These are phyloP conservation scores for Myxozyma udenii DNA, from an alignment of 805 yeast genomes.

Conservation along the genomic window DNA sequence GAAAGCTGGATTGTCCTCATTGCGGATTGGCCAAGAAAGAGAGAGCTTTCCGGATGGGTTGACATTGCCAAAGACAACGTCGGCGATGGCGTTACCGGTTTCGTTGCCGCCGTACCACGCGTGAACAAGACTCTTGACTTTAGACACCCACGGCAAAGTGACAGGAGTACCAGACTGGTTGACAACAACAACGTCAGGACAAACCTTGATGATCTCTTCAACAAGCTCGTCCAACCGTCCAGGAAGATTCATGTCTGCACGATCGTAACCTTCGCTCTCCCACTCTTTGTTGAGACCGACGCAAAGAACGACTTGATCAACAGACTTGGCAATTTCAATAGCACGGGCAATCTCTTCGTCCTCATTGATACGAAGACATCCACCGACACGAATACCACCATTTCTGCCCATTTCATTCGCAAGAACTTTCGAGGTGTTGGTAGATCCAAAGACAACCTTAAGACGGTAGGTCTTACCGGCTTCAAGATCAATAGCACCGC, in stretches of 20 bases:
- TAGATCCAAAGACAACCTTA: conserved; percentile 52
- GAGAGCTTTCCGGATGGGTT: conserved; percentile 62
- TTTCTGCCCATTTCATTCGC: not conserved
- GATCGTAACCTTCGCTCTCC: conserved; percentile 61
- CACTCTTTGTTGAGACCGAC: conserved; percentile 55
- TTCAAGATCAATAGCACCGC: conserved; percentile 41
- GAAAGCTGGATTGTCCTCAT: conserved; percentile 57
- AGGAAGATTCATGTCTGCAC: conserved; percentile 52
- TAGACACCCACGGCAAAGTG: conserved; percentile 51
- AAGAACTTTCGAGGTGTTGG: conserved; percentile 39
- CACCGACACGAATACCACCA: conserved; percentile 14
- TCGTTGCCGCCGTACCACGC: conserved; percentile 60
- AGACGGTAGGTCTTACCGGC: conserved; percentile 48
- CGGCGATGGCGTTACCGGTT: conserved; percentile 56
- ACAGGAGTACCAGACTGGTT: conserved; percentile 63
- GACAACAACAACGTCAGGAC: conserved; percentile 52
- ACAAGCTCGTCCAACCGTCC: conserved; percentile 48
- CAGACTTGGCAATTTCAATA: conserved; percentile 48
- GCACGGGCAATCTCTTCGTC: conserved; percentile 38
- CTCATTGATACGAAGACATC: not conserved
- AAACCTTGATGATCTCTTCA: conserved; percentile 45
- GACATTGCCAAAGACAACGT: conserved; percentile 55
- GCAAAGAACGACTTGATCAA: conserved; percentile 52
- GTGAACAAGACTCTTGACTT: conserved; percentile 48
- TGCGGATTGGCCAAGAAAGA: conserved; percentile 51